Conservation (phyloP, 78 protist genomes). For the Dictyostelium purpureum region DNA sequence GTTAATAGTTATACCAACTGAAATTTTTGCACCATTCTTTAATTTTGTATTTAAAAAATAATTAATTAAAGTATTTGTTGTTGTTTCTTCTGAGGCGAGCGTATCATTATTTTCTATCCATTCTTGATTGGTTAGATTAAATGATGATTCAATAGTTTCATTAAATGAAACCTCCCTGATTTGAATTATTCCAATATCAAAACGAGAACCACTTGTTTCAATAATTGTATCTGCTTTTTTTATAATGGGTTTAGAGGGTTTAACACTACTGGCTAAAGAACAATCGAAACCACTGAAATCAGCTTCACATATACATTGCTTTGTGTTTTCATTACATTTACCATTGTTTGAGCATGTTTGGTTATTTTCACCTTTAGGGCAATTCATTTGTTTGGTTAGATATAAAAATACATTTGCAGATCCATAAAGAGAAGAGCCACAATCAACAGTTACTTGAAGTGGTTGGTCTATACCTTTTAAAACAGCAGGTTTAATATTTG, state of each 20-base stretch:
- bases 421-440: not conserved
- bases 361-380: too few species aligned
- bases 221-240: not conserved
- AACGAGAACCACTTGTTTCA: not conserved
- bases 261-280: not conserved
- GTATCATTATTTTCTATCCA: too few species aligned
- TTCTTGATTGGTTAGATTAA: too few species aligned
- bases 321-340: not conserved
- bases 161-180: not conserved
- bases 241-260: not conserved
- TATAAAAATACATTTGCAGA: not conserved
- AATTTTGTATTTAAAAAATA: too few species aligned
- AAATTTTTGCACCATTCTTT: too few species aligned
- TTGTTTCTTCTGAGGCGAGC: too few species aligned
- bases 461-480: not conserved
- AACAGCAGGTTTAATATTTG: not conserved
- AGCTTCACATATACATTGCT: not conserved
- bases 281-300: not conserved
- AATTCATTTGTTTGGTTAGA: too few species aligned
- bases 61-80: too few species aligned
- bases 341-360: not conserved
- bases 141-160: too few species aligned
- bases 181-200: constrained; percentile 9
- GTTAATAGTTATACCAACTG: too few species aligned
- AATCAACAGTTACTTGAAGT: not conserved